A percentile compares a stretch with the other conserved stretches of the same genome.
Evolutionary conservation across 768 basidiomycete species (phyloP).

Genomic region (Multifurca ochricompacta): DNA sequence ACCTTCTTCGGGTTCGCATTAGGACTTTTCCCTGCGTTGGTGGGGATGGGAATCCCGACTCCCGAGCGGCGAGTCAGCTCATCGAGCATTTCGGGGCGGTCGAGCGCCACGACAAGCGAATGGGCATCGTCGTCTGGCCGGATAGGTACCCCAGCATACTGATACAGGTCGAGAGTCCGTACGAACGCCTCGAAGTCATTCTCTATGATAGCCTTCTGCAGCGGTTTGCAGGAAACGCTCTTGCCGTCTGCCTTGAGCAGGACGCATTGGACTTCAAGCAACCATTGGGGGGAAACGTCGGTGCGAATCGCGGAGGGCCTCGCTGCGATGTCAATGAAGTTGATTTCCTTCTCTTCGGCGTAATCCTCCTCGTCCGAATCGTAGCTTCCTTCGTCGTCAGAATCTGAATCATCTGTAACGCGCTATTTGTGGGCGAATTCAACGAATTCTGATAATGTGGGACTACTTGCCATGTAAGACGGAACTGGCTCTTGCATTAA

Average conservation of each 20-base stretch:
- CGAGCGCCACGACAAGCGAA: constrained; percentile 29
- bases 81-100: constrained; percentile 46
- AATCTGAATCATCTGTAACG: constrained; percentile 7
- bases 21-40: constrained; percentile 27
- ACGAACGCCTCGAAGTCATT: constrained; percentile 46
- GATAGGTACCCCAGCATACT: constrained; percentile 28
- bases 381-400: constrained; percentile 21
- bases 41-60: constrained; percentile 20
- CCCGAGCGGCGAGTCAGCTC: constrained; percentile 51
- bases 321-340: constrained; percentile 47
- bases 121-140: constrained; percentile 18
- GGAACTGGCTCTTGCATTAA: constrained; percentile 24
- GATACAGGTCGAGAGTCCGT: constrained; percentile 39
- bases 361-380: constrained; percentile 30
- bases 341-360: constrained; percentile 35
- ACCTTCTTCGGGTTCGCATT: constrained; percentile 30
- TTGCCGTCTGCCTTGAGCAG: constrained; percentile 2
- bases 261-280: constrained; percentile 27
- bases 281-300: constrained; percentile 31
- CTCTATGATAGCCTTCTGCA: constrained; percentile 34
- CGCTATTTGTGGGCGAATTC: background rate
- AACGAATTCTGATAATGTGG: constrained; percentile 19
- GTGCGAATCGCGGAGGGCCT: constrained; percentile 38
- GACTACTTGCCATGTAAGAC: constrained; percentile 26
- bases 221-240: constrained; percentile 17